phyloP scores from a whole-genome alignment of 768 basidiomycete species.

The Grammothele lineata region DNA sequence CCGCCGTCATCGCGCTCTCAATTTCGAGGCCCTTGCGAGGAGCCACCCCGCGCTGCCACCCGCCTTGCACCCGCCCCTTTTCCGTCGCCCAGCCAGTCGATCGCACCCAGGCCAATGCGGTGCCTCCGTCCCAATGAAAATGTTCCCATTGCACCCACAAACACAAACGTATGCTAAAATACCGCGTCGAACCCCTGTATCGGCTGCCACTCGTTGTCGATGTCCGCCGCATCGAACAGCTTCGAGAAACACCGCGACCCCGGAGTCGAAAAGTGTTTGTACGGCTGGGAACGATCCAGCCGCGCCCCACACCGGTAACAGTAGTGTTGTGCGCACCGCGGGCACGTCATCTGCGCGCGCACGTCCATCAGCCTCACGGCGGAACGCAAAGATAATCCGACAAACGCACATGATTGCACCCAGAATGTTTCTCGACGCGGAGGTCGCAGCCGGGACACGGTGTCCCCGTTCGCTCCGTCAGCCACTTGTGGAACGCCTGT shows the following conservation, averaged over 20 bases:
- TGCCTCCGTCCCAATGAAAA: too few relatives aligned
- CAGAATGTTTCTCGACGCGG: conserved; percentile 69
- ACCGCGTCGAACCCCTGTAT: conserved; percentile 36
- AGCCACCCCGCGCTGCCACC: too few relatives aligned
- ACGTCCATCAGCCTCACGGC: background rate
- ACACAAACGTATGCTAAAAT: background rate
- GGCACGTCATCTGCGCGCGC: conserved; percentile 63
- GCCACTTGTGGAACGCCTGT: conserved; percentile 68
- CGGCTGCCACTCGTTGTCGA: conserved; percentile 44
- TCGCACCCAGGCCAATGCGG: too few relatives aligned
- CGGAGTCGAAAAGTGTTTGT: conserved; percentile 60
- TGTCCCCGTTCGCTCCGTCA: conserved; percentile 57
- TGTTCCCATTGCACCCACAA: too few relatives aligned
- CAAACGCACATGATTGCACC: conserved; percentile 78
- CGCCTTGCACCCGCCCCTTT: too few relatives aligned
- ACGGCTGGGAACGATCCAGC: conserved; percentile 44
- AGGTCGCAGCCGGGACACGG: conserved; percentile 71
- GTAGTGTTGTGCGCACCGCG: conserved; percentile 72
- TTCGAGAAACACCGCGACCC: conserved; percentile 55
- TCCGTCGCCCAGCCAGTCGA: too few relatives aligned
- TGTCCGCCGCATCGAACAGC: conserved; percentile 53
- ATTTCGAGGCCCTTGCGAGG: too few relatives aligned
- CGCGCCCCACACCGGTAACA: conserved; percentile 74
- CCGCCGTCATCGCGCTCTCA: too few relatives aligned
- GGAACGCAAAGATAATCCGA: background rate